Percentiles rank a stretch among this genome's conserved stretches.
phyloP scores from a whole-genome alignment of 805 yeast species.

The Spencermartinsiella europaea region DNA sequence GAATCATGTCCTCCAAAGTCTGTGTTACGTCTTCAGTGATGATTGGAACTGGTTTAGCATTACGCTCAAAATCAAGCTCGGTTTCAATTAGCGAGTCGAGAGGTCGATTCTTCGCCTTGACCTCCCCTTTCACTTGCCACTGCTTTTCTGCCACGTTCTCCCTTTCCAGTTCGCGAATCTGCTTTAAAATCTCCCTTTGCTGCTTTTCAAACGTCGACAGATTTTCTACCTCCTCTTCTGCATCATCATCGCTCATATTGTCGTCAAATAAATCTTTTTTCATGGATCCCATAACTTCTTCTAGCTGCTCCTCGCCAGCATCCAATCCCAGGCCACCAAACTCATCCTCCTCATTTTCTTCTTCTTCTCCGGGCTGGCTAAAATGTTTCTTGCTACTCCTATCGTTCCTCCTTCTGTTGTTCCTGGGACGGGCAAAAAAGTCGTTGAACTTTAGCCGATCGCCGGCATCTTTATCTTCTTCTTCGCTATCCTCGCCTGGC shows the following conservation, averaged over 20 bases:
- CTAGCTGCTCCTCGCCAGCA: conserved; percentile 24
- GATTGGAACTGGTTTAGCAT: conserved; percentile 93
- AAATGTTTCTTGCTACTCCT: not conserved
- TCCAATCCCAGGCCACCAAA: conserved; percentile 24
- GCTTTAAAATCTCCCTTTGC: conserved; percentile 67
- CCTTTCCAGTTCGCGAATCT: conserved; percentile 73
- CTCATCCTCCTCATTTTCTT: conserved; percentile 19
- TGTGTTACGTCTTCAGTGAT: conserved; percentile 87
- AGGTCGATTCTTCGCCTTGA: conserved; percentile 73
- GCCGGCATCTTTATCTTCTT: conserved; percentile 42
- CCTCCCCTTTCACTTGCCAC: conserved; percentile 96
- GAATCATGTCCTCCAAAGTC: conserved; percentile 79
- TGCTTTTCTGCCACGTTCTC: conserved; percentile 86
- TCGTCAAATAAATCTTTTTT: conserved; percentile 38
- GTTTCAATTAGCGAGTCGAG: conserved; percentile 69
- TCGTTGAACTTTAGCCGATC: conserved; percentile 34
- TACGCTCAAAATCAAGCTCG: conserved; percentile 86
- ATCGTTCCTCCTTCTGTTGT: conserved; percentile 2
- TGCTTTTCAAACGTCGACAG: conserved; percentile 79
- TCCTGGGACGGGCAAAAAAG: conserved; percentile 35
- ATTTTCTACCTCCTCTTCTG: conserved; percentile 45
- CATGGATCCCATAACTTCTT: conserved; percentile 29
- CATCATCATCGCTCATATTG: conserved; percentile 53
- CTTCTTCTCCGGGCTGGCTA: conserved; percentile 6
- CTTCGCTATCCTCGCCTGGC: conserved; percentile 21